These are phyloP conservation scores for Forsythia suspensa DNA, from an alignment of 257 asterid species.

Conservation along the genomic window DNA sequence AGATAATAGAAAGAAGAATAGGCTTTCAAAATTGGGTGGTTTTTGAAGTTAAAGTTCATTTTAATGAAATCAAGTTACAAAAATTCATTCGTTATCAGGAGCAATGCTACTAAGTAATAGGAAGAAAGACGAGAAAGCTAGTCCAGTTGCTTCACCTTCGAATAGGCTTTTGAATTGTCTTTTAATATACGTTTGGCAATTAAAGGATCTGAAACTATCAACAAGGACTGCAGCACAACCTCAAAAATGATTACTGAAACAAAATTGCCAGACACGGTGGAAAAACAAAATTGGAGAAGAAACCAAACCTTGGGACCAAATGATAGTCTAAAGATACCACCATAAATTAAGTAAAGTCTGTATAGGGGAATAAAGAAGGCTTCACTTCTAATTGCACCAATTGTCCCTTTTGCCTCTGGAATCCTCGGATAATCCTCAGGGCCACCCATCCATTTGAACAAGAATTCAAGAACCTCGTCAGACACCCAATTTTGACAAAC, in stretches of 20 bases:
- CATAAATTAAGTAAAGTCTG: constrained; percentile 80
- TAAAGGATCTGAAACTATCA: constrained; percentile 86
- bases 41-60: too few relatives aligned
- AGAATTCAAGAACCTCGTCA: constrained; percentile 51
- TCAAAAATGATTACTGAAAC: constrained; percentile 23
- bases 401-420: constrained; percentile 87
- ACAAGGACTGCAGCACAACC: constrained; percentile 70
- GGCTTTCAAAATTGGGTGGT: too few relatives aligned
- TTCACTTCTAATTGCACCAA: constrained; percentile 59
- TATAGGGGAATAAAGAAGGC: constrained; percentile 87
- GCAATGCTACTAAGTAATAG: neutral
- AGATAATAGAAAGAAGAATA: too few relatives aligned
- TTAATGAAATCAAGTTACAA: neutral
- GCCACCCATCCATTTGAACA: constrained; percentile 50
- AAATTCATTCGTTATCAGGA: neutral
- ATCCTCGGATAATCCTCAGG: constrained; percentile 47
- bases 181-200: constrained; percentile 85
- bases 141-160: constrained; percentile 60
- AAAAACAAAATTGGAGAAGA: constrained; percentile 3
- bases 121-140: neutral
- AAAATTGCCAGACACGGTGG: neutral
- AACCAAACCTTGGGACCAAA: constrained; percentile 91
- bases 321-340: constrained; percentile 82
- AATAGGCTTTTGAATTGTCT: constrained; percentile 85
- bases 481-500: constrained; percentile 77